phyloP scores from a whole-genome alignment of 306 rosid genomes.

The Lathyrus tuberosus region DNA sequence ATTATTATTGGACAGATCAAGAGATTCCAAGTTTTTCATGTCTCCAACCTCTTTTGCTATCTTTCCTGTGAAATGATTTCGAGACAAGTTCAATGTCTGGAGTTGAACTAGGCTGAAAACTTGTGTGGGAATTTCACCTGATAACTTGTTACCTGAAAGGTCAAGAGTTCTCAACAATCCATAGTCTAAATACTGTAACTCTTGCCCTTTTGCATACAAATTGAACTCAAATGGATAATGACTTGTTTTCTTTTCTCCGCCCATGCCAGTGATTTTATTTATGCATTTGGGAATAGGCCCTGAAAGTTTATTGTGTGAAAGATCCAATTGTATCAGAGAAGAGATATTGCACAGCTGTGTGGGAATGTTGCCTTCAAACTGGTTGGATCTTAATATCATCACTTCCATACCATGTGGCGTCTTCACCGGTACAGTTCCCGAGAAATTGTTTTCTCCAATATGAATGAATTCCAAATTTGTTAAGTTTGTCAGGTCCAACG shows the following conservation, averaged over 20 bases:
- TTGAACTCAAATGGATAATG: slow-evolving; percentile 24
- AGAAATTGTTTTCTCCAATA: slow-evolving; percentile 24
- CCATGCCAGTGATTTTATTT: slow-evolving; percentile 21
- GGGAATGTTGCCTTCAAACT: slow-evolving; percentile 37
- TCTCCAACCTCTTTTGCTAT: slow-evolving; percentile 24
- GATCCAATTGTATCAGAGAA: slow-evolving; percentile 35
- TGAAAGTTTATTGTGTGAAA: slow-evolving; percentile 36
- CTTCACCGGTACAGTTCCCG: slow-evolving; percentile 32
- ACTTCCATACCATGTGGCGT: slow-evolving; percentile 18
- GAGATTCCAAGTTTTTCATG: slow-evolving; percentile 35
- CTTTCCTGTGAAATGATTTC: slow-evolving; percentile 38
- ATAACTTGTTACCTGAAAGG: slow-evolving; percentile 30
- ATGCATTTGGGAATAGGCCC: slow-evolving; percentile 38
- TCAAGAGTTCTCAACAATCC: slow-evolving; percentile 33
- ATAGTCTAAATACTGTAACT: not conserved
- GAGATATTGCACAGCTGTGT: slow-evolving; percentile 19
- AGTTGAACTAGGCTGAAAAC: slow-evolving; percentile 14
- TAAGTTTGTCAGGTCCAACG: slow-evolving; percentile 19
- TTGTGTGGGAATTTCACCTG: slow-evolving; percentile 34
- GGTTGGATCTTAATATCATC: slow-evolving; percentile 35
- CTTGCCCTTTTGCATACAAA: slow-evolving; percentile 20
- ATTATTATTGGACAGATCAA: slow-evolving; percentile 33
- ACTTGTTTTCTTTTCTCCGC: slow-evolving; percentile 1
- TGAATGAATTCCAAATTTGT: slow-evolving; percentile 25
- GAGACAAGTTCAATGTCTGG: slow-evolving; percentile 37